These are phyloP conservation scores for Aspergillus bombycis DNA, from an alignment of 2,329 filamentous ascomycete species.

Conservation along the genomic window DNA sequence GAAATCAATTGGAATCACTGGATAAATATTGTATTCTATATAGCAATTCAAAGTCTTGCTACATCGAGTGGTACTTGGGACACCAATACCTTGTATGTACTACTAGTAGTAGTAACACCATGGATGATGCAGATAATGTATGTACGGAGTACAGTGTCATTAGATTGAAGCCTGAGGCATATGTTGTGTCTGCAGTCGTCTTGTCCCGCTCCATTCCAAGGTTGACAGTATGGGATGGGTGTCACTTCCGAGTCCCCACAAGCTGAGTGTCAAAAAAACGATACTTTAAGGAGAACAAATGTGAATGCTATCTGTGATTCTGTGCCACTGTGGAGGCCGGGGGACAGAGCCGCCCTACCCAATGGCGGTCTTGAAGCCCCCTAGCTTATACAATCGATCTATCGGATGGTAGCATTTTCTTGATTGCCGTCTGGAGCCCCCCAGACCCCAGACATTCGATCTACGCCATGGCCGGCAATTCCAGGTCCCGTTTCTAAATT, in stretches of 20 bases:
- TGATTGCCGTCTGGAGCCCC: constrained; percentile 2
- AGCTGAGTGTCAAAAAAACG: background rate
- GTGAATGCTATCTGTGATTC: background rate
- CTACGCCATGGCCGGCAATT: constrained; percentile 29
- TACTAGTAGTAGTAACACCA: no score
- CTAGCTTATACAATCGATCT: background rate
- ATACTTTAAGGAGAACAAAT: background rate
- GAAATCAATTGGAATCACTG: background rate
- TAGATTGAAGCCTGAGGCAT: no score
- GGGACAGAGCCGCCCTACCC: background rate
- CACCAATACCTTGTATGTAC: no score
- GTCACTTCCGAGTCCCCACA: background rate
- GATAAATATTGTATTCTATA: background rate
- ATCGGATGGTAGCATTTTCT: background rate
- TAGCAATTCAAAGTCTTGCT: background rate
- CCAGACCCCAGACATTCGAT: background rate
- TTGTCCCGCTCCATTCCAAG: no score
- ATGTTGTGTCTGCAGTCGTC: no score
- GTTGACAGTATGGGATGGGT: background rate
- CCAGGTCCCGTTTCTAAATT: constrained; percentile 29
- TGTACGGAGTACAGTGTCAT: no score
- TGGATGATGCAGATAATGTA: no score
- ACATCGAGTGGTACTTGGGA: background rate
- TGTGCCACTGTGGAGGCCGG: background rate
- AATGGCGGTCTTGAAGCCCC: background rate